Conservation (phyloP, 75 land plant species). For the Azolla pinnata region DNA sequence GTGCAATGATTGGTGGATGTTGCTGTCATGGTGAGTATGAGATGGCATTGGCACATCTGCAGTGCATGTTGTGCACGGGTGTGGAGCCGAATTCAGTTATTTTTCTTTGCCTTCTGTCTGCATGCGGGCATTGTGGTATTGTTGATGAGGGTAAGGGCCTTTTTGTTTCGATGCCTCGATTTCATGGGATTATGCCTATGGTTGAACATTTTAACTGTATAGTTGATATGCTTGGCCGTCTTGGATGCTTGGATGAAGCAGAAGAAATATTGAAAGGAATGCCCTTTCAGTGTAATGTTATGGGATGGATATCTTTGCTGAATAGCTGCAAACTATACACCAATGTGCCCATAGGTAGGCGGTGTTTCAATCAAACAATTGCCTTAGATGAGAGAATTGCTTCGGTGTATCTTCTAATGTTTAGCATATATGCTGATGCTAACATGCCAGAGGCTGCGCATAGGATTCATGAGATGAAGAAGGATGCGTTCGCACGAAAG, state of each 20-base stretch:
- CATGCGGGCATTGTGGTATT: constrained; percentile 54
- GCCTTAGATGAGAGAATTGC: constrained; percentile 49
- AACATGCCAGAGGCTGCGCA: constrained; percentile 42
- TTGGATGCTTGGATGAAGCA: constrained; percentile 45
- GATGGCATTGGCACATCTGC: constrained; percentile 44
- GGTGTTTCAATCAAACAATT: constrained; percentile 40
- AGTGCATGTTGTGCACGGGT: constrained; percentile 45
- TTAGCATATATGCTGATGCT: constrained; percentile 43
- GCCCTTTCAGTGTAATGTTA: constrained; percentile 45
- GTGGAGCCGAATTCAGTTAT: constrained; percentile 48
- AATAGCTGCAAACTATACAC: constrained; percentile 39
- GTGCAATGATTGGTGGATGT: constrained; percentile 52
- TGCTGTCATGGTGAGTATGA: constrained; percentile 32
- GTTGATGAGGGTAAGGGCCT: constrained; percentile 39
- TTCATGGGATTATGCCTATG: constrained; percentile 28
- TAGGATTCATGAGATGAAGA: constrained; percentile 30
- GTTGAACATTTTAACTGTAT: constrained; percentile 56
- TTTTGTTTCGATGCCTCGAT: constrained; percentile 37
- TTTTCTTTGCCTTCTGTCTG: constrained; percentile 53
- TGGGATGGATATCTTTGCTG: constrained; percentile 67
- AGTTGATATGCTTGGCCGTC: constrained; percentile 59
- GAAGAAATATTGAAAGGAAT: constrained; percentile 38
- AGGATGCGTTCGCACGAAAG: constrained; percentile 32
- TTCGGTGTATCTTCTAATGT: constrained; percentile 45
- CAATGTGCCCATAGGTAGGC: constrained; percentile 39